These are phyloP conservation scores for Colletotrichum kahawae DNA, from an alignment of 2,329 filamentous ascomycete species.

Conservation along the genomic window DNA sequence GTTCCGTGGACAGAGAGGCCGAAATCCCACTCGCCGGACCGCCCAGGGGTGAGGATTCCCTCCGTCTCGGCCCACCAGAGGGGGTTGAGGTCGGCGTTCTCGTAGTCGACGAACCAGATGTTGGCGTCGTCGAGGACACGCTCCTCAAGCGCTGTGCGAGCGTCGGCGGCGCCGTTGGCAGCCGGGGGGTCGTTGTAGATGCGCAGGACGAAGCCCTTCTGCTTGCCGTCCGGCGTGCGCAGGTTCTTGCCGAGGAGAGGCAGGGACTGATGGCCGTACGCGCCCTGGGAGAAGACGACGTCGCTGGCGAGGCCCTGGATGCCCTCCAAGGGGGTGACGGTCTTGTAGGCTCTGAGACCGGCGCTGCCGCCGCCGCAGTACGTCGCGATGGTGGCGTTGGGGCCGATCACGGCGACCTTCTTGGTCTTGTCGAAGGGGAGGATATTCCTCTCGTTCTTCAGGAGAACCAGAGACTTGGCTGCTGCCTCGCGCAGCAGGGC, in stretches of 20 bases:
- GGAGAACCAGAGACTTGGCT: conserved; percentile 63
- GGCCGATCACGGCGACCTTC: conserved; percentile 55
- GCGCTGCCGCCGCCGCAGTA: conserved; percentile 39
- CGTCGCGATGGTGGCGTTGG: conserved; percentile 49
- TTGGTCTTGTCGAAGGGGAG: conserved; percentile 58
- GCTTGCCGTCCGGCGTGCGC: conserved; percentile 25
- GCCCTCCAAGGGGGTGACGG: conserved; percentile 34
- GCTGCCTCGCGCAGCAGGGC: conserved; percentile 40
- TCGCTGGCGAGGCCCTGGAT: conserved; percentile 27
- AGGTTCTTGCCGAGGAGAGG: conserved; percentile 32
- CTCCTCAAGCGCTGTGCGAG: conserved; percentile 23
- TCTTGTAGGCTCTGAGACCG: conserved; percentile 34
- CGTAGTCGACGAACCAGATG: conserved; percentile 31
- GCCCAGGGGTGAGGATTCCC: conserved; percentile 25
- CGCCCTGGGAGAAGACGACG: conserved; percentile 29
- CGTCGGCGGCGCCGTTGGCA: neutral
- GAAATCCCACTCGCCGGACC: conserved; percentile 31
- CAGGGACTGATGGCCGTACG: conserved; percentile 36
- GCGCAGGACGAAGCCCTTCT: conserved; percentile 28
- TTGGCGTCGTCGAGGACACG: conserved; percentile 26
- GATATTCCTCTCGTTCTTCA: conserved; percentile 72
- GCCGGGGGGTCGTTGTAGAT: conserved; percentile 28
- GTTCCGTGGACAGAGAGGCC: conserved; percentile 40
- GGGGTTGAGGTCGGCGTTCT: conserved; percentile 24
- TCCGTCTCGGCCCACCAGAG: conserved; percentile 29